phyloP scores from a whole-genome alignment of 2,329 filamentous ascomycete species.

The Penicillium sp. region DNA sequence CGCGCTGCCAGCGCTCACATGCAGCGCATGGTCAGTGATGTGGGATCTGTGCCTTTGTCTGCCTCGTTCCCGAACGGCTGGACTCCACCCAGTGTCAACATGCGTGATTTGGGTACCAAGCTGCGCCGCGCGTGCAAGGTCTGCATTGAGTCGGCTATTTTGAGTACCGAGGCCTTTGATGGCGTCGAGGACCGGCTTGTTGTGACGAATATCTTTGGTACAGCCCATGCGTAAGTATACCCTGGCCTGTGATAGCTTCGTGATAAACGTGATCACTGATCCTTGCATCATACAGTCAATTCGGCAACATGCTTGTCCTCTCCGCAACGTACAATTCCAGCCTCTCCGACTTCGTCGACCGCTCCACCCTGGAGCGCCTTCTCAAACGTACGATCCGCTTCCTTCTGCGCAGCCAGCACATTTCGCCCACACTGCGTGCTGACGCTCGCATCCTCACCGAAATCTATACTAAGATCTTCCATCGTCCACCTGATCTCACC shows the following conservation, averaged over 20 bases:
- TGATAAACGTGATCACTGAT: not conserved
- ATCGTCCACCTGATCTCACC: slow-evolving; percentile 28
- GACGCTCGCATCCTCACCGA: slow-evolving; percentile 73
- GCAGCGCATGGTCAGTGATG: slow-evolving; percentile 36
- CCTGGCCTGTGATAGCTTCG: not conserved
- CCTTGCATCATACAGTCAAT: slow-evolving; percentile 66
- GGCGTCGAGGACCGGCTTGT: slow-evolving; percentile 65
- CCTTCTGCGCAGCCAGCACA: slow-evolving; percentile 67
- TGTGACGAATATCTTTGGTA: slow-evolving; percentile 95
- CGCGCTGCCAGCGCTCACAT: slow-evolving; percentile 29
- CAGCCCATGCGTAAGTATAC: slow-evolving; percentile 83
- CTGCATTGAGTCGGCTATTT: slow-evolving; percentile 73
- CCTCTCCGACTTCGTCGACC: slow-evolving; percentile 61
- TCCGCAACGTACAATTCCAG: slow-evolving; percentile 74
- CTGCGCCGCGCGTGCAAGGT: slow-evolving; percentile 58
- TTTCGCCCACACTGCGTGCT: slow-evolving; percentile 71
- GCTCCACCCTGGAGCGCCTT: slow-evolving; percentile 58
- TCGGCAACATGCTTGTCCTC: slow-evolving; percentile 91
- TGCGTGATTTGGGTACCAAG: slow-evolving; percentile 40
- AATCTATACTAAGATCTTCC: slow-evolving; percentile 49
- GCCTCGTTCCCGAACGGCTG: slow-evolving; percentile 15
- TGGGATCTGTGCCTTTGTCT: slow-evolving; percentile 31
- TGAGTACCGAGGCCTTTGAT: slow-evolving; percentile 83
- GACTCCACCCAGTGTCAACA: slow-evolving; percentile 18
- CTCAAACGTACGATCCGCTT: slow-evolving; percentile 76